phyloP scores from a whole-genome alignment of 2,329 filamentous ascomycete species.

The Magnaporthiopsis incrustans region DNA sequence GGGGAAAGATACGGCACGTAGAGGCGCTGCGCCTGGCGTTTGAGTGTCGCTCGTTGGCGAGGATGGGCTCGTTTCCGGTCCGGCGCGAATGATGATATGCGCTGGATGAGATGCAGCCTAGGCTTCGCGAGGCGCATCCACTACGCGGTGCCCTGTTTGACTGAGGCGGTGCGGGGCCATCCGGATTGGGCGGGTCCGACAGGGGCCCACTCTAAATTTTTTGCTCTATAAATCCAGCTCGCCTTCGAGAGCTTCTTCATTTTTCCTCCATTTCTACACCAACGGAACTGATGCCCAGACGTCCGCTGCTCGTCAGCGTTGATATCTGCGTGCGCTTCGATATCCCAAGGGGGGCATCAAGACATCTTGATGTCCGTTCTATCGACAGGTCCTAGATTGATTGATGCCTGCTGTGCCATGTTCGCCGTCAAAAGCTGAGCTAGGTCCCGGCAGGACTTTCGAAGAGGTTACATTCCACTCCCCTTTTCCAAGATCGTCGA shows the following conservation, averaged over 20 bases:
- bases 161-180: neutral
- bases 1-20: neutral
- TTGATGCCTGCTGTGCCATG: slow-evolving; percentile 53
- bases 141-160: neutral
- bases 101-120: neutral
- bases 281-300: slow-evolving; percentile 78
- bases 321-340: slow-evolving; percentile 78
- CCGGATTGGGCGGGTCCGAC: neutral
- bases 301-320: slow-evolving; percentile 68
- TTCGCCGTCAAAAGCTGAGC: slow-evolving; percentile 62
- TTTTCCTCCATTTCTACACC: slow-evolving; percentile 24
- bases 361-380: slow-evolving; percentile 73
- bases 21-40: neutral
- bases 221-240: slow-evolving; percentile 13
- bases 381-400: slow-evolving; percentile 94
- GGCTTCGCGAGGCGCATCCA: neutral
- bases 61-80: neutral
- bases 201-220: slow-evolving; percentile 18
- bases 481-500: slow-evolving; percentile 87
- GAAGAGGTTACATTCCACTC: slow-evolving; percentile 79
- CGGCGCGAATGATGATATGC: neutral
- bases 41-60: neutral
- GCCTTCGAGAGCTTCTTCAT: slow-evolving; percentile 9
- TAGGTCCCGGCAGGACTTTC: slow-evolving; percentile 47
- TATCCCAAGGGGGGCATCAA: slow-evolving; percentile 75